Percentiles rank a stretch among this genome's conserved stretches.
Conservation (phyloP, 805 yeast genomes). For the Kluyveromyces aestuarii region DNA sequence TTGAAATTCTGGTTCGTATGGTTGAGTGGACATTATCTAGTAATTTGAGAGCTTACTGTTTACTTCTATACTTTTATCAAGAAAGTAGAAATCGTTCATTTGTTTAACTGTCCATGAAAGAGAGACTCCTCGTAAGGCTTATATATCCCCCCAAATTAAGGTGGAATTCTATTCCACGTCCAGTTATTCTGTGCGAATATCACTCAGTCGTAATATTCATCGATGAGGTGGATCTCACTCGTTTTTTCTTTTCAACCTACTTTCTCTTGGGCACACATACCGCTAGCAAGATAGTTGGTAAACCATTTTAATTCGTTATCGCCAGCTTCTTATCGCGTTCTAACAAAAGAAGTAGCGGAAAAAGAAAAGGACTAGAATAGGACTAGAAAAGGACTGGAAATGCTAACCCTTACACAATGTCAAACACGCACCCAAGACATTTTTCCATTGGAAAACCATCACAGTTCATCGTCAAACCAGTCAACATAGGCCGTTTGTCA, state of each 20-base stretch:
- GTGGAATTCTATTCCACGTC: not conserved
- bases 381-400: too few species aligned
- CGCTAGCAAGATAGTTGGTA: not conserved
- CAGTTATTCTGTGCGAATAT: not conserved
- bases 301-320: not conserved
- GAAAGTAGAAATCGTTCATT: too few species aligned
- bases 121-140: not conserved
- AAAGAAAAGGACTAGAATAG: too few species aligned
- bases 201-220: not conserved
- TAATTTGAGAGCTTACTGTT: not conserved
- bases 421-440: too few species aligned
- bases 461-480: too few species aligned
- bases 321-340: not conserved
- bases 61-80: too few species aligned
- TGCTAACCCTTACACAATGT: too few species aligned
- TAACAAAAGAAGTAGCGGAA: not conserved
- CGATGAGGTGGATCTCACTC: not conserved
- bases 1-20: conserved; percentile 93
- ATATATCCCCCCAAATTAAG: not conserved
- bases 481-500: too few species aligned
- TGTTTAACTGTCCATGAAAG: too few species aligned
- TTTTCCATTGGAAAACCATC: not conserved
- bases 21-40: conserved; percentile 4
- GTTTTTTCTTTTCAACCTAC: not conserved
- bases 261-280: not conserved